phyloP scores from a whole-genome alignment of 805 yeast species.

The Yarrowia porcina region DNA sequence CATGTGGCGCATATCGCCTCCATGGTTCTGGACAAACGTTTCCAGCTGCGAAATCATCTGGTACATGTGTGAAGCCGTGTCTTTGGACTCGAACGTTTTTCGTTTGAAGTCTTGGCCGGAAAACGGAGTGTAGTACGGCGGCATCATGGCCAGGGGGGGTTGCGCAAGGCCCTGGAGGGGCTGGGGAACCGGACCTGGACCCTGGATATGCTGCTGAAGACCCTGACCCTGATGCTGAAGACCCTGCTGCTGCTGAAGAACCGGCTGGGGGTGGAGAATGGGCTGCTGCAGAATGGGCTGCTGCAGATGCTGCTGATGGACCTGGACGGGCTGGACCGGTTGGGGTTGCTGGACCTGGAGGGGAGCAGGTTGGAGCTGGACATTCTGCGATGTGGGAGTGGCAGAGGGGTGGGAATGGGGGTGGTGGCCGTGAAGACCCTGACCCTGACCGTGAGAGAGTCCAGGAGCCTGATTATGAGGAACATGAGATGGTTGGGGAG shows the following conservation, averaged over 20 bases:
- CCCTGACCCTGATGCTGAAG: neutral
- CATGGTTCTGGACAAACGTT: conserved; percentile 7
- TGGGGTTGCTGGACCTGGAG: too few relatives aligned
- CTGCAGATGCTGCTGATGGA: too few relatives aligned
- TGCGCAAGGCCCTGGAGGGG: neutral
- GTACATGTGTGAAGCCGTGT: conserved; percentile 23
- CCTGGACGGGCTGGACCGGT: too few relatives aligned
- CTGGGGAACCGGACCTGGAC: too few relatives aligned
- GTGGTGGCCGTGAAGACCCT: neutral
- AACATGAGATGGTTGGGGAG: too few relatives aligned
- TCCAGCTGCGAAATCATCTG: conserved; percentile 22
- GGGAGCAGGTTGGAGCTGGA: too few relatives aligned
- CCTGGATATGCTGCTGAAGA: too few relatives aligned
- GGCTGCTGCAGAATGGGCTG: too few relatives aligned
- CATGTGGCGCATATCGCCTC: conserved; percentile 11
- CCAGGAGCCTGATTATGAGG: too few relatives aligned
- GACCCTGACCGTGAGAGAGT: too few relatives aligned
- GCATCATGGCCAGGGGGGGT: conserved; percentile 18
- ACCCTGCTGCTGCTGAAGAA: neutral
- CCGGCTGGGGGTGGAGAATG: neutral
- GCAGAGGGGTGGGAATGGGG: too few relatives aligned
- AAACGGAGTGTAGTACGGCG: conserved; percentile 12
- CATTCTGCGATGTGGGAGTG: too few relatives aligned
- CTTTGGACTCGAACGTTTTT: conserved; percentile 16
- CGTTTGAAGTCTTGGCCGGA: conserved; percentile 11